These are phyloP conservation scores for Clonostachys sp. DNA, from an alignment of 2,329 filamentous ascomycete genomes.

Conservation along the genomic window DNA sequence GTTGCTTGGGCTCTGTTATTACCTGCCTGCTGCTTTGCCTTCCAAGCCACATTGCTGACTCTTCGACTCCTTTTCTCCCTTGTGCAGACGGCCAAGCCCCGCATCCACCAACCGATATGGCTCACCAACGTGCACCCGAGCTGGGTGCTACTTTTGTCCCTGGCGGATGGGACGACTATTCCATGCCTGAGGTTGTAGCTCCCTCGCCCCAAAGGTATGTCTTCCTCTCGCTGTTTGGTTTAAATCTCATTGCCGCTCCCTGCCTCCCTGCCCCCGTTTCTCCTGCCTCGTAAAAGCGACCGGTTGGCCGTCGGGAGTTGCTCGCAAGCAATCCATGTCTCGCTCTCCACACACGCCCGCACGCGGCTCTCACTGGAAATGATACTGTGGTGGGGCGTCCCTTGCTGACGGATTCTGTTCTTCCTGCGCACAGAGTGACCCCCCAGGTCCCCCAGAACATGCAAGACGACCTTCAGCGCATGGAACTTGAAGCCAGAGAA, in stretches of 20 bases:
- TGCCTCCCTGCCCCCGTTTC: slow-evolving; percentile 10
- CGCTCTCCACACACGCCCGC: not conserved
- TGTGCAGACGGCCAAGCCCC: slow-evolving; percentile 1
- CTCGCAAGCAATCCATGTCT: not conserved
- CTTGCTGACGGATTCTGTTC: slow-evolving; percentile 25
- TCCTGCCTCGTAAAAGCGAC: too few species aligned
- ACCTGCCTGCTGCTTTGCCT: not conserved
- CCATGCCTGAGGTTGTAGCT: slow-evolving; percentile 55
- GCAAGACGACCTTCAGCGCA: slow-evolving; percentile 86
- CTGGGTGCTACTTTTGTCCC: slow-evolving; percentile 51
- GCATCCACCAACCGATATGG: not conserved
- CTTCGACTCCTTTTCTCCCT: not conserved
- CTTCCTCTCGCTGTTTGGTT: slow-evolving; percentile 9
- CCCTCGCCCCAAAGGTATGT: slow-evolving; percentile 54
- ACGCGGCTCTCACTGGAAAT: not conserved
- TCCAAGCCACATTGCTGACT: not conserved
- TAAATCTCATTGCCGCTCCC: not conserved
- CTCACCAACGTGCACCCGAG: not conserved
- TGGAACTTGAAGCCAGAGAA: slow-evolving; percentile 74
- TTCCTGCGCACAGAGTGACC: slow-evolving; percentile 64
- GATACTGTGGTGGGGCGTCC: slow-evolving; percentile 17
- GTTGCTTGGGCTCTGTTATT: not conserved
- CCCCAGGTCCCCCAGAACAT: slow-evolving; percentile 95
- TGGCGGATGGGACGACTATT: slow-evolving; percentile 54
- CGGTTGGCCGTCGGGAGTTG: too few species aligned